These are phyloP conservation scores for Prunus kanzakura DNA, from an alignment of 306 rosid genomes.

Conservation along the genomic window DNA sequence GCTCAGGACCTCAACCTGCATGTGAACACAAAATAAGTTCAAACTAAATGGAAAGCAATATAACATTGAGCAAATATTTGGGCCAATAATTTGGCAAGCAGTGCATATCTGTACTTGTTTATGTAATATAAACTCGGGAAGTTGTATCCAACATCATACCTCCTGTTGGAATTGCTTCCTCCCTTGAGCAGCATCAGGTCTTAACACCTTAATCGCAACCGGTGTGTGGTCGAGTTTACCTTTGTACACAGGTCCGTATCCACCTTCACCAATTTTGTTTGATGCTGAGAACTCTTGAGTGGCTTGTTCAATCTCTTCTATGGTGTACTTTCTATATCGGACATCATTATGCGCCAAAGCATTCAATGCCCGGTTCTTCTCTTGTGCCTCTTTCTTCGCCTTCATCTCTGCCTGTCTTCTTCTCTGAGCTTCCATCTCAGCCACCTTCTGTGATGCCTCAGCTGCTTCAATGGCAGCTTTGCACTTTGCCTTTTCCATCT, in stretches of 20 bases:
- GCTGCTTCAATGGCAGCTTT: constrained; percentile 82
- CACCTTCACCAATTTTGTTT: constrained; percentile 89
- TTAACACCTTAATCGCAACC: constrained; percentile 87
- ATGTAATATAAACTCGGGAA: not conserved
- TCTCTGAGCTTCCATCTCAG: constrained; percentile 74
- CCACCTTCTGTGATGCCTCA: constrained; percentile 69
- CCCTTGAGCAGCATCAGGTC: constrained; percentile 89
- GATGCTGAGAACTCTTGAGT: constrained; percentile 52
- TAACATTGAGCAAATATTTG: no score
- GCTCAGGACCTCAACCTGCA: constrained; percentile 86
- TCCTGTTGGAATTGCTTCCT: constrained; percentile 90
- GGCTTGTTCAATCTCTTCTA: constrained; percentile 74
- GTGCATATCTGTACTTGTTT: not conserved
- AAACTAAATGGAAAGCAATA: no score
- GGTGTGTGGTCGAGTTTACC: constrained; percentile 86
- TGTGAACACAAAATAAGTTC: not conserved
- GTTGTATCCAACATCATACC: constrained; percentile 36
- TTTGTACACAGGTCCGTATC: constrained; percentile 91
- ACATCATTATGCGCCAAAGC: constrained; percentile 47
- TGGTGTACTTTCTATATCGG: constrained; percentile 74
- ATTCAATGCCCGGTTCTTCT: constrained; percentile 58
- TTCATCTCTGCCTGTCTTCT: constrained; percentile 70
- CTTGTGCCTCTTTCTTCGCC: constrained; percentile 70
- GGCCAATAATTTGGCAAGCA: no score
- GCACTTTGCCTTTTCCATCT: constrained; percentile 84